These are phyloP conservation scores for Sugiyamaella sp. DNA, from an alignment of 1,139 yeast genomes.

Conservation along the genomic window DNA sequence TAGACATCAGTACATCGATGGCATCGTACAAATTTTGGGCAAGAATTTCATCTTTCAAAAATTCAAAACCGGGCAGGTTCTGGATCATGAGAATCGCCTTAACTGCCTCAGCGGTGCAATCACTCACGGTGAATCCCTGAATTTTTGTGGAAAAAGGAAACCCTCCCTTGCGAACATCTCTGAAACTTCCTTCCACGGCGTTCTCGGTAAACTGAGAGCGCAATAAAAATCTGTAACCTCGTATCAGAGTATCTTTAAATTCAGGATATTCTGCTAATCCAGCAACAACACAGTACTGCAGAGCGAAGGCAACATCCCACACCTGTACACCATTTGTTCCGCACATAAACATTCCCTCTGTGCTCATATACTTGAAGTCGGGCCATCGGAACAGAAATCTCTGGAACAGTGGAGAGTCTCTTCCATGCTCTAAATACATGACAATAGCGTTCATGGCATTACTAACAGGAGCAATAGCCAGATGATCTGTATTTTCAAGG, in stretches of 20 bases:
- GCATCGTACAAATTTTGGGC: constrained; percentile 63
- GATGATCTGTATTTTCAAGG: constrained; percentile 71
- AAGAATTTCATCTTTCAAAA: constrained; percentile 54
- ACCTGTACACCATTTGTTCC: constrained; percentile 98
- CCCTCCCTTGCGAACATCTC: constrained; percentile 88
- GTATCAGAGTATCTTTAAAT: constrained; percentile 62
- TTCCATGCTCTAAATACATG: constrained; percentile 68
- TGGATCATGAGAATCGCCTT: constrained; percentile 93
- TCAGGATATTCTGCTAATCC: constrained; percentile 75
- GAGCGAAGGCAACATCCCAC: constrained; percentile 93
- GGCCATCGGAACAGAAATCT: constrained; percentile 62
- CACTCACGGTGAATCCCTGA: constrained; percentile 96
- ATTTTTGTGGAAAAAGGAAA: constrained; percentile 97
- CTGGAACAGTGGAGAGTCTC: constrained; percentile 61
- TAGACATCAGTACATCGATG: constrained; percentile 65
- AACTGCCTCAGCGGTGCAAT: constrained; percentile 94
- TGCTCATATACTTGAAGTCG: constrained; percentile 81
- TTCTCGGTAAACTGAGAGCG: constrained; percentile 85
- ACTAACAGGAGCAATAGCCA: constrained; percentile 93
- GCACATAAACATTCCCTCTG: constrained; percentile 89
- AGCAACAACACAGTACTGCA: constrained; percentile 80
- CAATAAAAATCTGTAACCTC: constrained; percentile 70
- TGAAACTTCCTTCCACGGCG: constrained; percentile 73
- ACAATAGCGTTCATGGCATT: constrained; percentile 83
- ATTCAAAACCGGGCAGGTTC: constrained; percentile 58